These are phyloP conservation scores for Daldinia decipiens DNA, from an alignment of 495 filamentous ascomycete species.

Conservation along the genomic window DNA sequence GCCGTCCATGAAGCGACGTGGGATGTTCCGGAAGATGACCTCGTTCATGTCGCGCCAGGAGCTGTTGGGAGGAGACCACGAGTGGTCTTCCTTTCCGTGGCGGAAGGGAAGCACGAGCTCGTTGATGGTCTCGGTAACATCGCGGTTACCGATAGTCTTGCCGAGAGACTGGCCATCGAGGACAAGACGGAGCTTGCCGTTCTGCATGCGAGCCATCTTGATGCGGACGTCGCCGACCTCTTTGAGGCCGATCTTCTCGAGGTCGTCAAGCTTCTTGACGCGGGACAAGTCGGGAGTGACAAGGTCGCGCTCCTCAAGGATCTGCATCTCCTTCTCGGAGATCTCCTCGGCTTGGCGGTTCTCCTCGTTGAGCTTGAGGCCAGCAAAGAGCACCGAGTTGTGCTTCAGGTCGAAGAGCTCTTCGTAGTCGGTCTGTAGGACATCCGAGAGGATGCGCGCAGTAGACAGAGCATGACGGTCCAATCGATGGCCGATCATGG, in stretches of 20 bases:
- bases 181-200: slow-evolving; percentile 52
- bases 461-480: slow-evolving; percentile 44
- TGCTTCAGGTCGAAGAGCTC: slow-evolving; percentile 56
- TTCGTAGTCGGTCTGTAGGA: slow-evolving; percentile 56
- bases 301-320: slow-evolving; percentile 51
- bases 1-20: slow-evolving; percentile 29
- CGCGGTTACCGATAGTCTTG: slow-evolving; percentile 45
- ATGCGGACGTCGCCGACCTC: slow-evolving; percentile 44
- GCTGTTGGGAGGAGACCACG: slow-evolving; percentile 47
- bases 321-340: slow-evolving; percentile 47
- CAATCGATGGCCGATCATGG: slow-evolving; percentile 50
- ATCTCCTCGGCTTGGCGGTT: slow-evolving; percentile 48
- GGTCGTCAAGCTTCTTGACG: slow-evolving; percentile 46
- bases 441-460: slow-evolving; percentile 45
- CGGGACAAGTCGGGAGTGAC: slow-evolving; percentile 51
- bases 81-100: slow-evolving; percentile 30
- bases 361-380: slow-evolving; percentile 49
- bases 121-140: slow-evolving; percentile 49
- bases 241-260: slow-evolving; percentile 48
- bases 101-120: slow-evolving; percentile 51
- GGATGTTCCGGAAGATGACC: slow-evolving; percentile 33
- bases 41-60: slow-evolving; percentile 49
- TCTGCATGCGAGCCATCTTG: slow-evolving; percentile 50
- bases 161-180: slow-evolving; percentile 43
- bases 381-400: slow-evolving; percentile 51